Conservation (phyloP, 176 grass and related monocot genomes). For the Zoysia pacifica region DNA sequence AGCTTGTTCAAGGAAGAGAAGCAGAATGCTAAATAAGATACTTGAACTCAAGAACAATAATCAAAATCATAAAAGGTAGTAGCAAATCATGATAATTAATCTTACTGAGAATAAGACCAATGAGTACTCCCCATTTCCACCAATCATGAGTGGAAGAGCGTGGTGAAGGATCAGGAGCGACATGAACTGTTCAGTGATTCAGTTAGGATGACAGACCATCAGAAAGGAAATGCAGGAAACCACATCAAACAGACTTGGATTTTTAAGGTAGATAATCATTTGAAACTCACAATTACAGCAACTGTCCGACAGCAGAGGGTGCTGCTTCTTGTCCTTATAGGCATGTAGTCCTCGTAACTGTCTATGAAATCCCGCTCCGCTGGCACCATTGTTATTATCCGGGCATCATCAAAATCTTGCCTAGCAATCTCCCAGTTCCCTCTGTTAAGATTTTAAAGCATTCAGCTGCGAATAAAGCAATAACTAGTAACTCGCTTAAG, state of each 20-base stretch:
- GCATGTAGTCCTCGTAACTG: conserved; percentile 57
- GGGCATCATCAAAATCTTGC: conserved; percentile 66
- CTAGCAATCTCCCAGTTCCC: conserved; percentile 78
- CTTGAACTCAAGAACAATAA: conserved; percentile 2
- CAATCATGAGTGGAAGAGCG: conserved; percentile 67
- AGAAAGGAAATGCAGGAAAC: conserved; percentile 17
- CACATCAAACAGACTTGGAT: not conserved
- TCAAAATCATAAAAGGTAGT: not conserved
- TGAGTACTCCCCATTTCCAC: conserved; percentile 70
- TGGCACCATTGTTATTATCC: conserved; percentile 82
- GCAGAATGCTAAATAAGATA: conserved; percentile 5
- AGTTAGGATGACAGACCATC: conserved; percentile 1
- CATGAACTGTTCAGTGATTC: conserved; percentile 55
- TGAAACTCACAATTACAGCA: conserved; percentile 62
- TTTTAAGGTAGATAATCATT: not conserved
- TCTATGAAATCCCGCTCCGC: conserved; percentile 49
- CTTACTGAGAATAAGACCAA: conserved; percentile 77
- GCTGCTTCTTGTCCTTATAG: conserved; percentile 51
- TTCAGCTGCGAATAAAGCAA: conserved; percentile 8
- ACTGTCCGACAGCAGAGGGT: conserved; percentile 64
- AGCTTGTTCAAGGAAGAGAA: conserved; percentile 43
- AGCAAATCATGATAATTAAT: not conserved
- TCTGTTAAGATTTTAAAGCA: conserved; percentile 40
- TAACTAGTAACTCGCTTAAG: conserved; percentile 10
- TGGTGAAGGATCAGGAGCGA: conserved; percentile 81